Percentiles rank a stretch among this genome's conserved stretches.
phyloP scores from a whole-genome alignment of 2,329 filamentous ascomycete genomes.

The Hypoxylon sp. region DNA sequence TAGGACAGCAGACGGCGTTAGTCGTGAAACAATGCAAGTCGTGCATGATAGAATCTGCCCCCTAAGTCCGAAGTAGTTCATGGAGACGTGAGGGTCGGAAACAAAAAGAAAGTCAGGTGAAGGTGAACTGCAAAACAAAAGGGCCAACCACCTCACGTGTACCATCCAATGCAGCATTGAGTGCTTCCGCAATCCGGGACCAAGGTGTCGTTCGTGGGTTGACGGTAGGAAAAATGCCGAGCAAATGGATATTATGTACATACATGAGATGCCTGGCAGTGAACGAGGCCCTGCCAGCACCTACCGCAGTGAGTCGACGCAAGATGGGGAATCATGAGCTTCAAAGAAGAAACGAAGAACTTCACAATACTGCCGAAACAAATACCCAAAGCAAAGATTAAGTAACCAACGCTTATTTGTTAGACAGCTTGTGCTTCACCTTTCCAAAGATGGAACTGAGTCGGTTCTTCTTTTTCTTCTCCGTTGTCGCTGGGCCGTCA shows the following conservation, averaged over 20 bases:
- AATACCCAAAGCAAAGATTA: slow-evolving; percentile 34
- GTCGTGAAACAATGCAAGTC: slow-evolving; percentile 18
- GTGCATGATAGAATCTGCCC: slow-evolving; percentile 7
- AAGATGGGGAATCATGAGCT: slow-evolving; percentile 51
- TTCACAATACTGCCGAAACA: slow-evolving; percentile 29
- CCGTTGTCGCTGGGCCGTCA: slow-evolving; percentile 55
- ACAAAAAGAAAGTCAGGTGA: slow-evolving; percentile 9
- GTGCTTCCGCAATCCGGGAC: slow-evolving; percentile 8
- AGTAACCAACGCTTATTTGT: slow-evolving; percentile 48
- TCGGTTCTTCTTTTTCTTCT: slow-evolving; percentile 76
- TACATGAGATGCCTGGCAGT: slow-evolving; percentile 42
- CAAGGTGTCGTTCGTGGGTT: slow-evolving; percentile 10
- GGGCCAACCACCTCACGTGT: slow-evolving; percentile 21
- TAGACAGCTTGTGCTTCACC: slow-evolving; percentile 62
- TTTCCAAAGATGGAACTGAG: slow-evolving; percentile 72
- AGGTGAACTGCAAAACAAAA: slow-evolving; percentile 17
- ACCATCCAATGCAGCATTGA: slow-evolving; percentile 21
- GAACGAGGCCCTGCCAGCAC: slow-evolving; percentile 42
- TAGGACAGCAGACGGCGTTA: slow-evolving; percentile 20
- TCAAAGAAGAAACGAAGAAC: slow-evolving; percentile 42
- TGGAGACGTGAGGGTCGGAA: slow-evolving; percentile 22
- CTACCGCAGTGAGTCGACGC: slow-evolving; percentile 44
- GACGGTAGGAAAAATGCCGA: slow-evolving; percentile 34
- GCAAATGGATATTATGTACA: slow-evolving; percentile 46
- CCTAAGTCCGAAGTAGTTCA: slow-evolving; percentile 13